phyloP scores from a whole-genome alignment of 306 rosid species.

The Quercus robur region DNA sequence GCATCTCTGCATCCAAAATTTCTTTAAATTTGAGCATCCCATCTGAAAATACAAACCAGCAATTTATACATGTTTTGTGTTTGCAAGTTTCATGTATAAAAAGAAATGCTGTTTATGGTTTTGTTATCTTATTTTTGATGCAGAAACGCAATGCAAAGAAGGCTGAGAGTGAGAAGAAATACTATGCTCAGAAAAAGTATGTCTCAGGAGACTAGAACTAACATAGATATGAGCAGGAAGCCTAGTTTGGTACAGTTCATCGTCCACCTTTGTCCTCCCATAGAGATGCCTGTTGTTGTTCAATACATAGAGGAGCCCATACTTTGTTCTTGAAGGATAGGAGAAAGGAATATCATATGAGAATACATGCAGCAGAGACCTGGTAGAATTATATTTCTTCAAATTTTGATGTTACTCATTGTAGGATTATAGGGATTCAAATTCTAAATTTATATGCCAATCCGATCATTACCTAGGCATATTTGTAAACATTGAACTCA shows the following conservation, averaged over 20 bases:
- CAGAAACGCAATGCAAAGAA: slow-evolving; percentile 96
- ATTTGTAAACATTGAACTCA: background rate
- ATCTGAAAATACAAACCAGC: background rate
- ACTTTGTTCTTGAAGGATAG: slow-evolving; percentile 18
- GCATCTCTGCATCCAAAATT: background rate
- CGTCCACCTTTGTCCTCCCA: slow-evolving; percentile 21
- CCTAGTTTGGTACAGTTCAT: slow-evolving; percentile 17
- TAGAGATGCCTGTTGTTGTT: slow-evolving; percentile 15
- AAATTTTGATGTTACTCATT: slow-evolving; percentile 10
- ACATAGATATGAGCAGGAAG: slow-evolving; percentile 13
- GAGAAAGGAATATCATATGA: slow-evolving; percentile 6
- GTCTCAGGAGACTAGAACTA: slow-evolving; percentile 72
- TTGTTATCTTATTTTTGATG: slow-evolving; percentile 19
- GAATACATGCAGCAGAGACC: background rate
- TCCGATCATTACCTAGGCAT: slow-evolving; percentile 3
- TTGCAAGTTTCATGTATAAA: background rate
- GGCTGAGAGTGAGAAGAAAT: slow-evolving; percentile 70
- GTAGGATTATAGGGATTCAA: background rate
- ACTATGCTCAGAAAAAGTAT: slow-evolving; percentile 72
- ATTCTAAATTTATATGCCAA: background rate
- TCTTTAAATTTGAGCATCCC: background rate
- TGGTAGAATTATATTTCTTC: background rate
- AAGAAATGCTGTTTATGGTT: background rate
- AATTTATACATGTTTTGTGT: background rate
- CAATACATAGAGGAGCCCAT: slow-evolving; percentile 21